A percentile compares a stretch with the other conserved stretches of the same genome.
phyloP scores from a whole-genome alignment of 768 basidiomycete species.

The Suillus lakei region DNA sequence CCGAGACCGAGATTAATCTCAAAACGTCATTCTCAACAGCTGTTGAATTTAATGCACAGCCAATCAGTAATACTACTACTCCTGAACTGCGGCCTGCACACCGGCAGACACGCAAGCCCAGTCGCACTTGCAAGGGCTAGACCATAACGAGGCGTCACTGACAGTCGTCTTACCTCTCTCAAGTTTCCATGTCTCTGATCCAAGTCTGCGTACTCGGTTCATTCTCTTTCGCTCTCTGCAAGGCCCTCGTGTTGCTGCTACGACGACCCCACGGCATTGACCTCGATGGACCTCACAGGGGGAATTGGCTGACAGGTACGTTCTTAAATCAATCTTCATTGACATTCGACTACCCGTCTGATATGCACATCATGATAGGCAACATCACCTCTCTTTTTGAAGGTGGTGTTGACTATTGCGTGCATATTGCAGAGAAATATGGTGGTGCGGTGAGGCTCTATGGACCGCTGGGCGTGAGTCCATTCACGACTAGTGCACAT shows the following conservation, averaged over 20 bases:
- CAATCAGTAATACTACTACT: neutral
- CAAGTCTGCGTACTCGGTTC: neutral
- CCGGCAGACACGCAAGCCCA: neutral
- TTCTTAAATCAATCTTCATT: neutral
- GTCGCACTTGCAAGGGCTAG: neutral
- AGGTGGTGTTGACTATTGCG: constrained; percentile 43
- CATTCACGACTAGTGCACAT: neutral
- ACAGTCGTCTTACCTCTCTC: neutral
- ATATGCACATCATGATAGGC: constrained; percentile 32
- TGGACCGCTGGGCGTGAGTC: constrained; percentile 51
- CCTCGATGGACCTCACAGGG: neutral
- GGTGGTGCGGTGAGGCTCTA: constrained; percentile 50
- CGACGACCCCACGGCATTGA: neutral
- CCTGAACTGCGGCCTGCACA: neutral
- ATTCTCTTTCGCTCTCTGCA: neutral
- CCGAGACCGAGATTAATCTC: no score
- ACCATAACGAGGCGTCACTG: neutral
- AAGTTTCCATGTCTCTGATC: neutral
- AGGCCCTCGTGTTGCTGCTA: neutral
- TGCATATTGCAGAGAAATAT: constrained; percentile 30
- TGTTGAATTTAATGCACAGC: neutral
- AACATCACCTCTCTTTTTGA: constrained; percentile 39
- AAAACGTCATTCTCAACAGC: neutral
- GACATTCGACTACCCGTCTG: neutral
- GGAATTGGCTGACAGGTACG: constrained; percentile 1